Evolutionary conservation across 2,329 filamentous ascomycete genomes (phyloP).

Genomic region (Hypomyces rosellus): DNA sequence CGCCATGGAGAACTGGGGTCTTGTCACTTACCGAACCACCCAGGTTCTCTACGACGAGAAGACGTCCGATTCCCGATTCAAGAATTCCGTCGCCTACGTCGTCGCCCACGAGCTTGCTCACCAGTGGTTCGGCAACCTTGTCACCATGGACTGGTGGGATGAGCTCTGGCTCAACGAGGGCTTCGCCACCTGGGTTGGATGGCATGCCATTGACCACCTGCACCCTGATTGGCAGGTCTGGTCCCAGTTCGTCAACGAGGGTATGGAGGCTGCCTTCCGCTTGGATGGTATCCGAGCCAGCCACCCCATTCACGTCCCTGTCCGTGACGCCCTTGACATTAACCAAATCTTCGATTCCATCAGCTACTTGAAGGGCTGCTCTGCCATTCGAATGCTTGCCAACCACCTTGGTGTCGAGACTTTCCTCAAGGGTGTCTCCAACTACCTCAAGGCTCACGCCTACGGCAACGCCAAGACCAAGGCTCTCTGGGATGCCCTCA

Average conservation of each 20-base stretch:
- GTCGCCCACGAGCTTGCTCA: constrained; percentile 97
- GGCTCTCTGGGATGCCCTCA: constrained; percentile 84
- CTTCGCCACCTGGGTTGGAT: constrained; percentile 97
- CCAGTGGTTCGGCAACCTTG: constrained; percentile 93
- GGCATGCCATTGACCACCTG: constrained; percentile 83
- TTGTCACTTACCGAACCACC: constrained; percentile 93
- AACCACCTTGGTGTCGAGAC: constrained; percentile 80
- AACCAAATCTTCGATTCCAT: constrained; percentile 98
- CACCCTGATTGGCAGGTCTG: constrained; percentile 98
- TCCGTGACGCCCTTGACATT: constrained; percentile 87
- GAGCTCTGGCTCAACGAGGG: constrained; percentile 93
- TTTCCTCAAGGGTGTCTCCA: constrained; percentile 84
- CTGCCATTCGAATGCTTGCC: constrained; percentile 92
- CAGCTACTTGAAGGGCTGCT: constrained; percentile 94
- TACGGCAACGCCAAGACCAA: constrained; percentile 89
- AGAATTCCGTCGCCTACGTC: constrained; percentile 91
- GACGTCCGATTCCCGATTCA: constrained; percentile 82
- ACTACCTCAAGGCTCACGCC: constrained; percentile 81
- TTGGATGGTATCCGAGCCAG: constrained; percentile 87
- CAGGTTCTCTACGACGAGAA: constrained; percentile 94
- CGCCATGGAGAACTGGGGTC: constrained; percentile 94
- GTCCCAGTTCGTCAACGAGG: constrained; percentile 95
- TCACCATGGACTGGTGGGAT: constrained; percentile 97
- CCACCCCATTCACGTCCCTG: constrained; percentile 93
- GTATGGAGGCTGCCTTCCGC: constrained; percentile 83